These are phyloP conservation scores for Blastobotrys arbuscula DNA, from an alignment of 1,139 yeast genomes.

Conservation along the genomic window DNA sequence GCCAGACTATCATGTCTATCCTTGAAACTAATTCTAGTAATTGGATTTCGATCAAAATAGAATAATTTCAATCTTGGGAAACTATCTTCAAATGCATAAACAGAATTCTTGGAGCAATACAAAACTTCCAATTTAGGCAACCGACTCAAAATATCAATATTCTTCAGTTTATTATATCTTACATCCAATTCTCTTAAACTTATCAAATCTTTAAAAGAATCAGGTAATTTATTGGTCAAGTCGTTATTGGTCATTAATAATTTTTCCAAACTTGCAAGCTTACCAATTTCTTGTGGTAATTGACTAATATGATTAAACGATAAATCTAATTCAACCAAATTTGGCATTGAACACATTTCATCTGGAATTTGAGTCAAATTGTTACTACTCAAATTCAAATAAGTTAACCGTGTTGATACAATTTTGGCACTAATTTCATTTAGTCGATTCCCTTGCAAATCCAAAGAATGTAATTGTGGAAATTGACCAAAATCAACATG, in stretches of 20 bases:
- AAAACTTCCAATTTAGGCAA: constrained; percentile 67
- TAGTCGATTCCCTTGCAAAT: constrained; percentile 67
- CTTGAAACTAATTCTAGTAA: constrained; percentile 66
- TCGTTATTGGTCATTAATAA: constrained; percentile 72
- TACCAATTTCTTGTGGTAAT: constrained; percentile 60
- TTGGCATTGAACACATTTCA: constrained; percentile 55
- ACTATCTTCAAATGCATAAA: constrained; percentile 60
- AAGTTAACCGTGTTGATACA: constrained; percentile 50
- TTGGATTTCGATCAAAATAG: constrained; percentile 68
- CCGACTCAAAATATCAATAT: constrained; percentile 57
- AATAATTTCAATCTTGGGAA: constrained; percentile 32
- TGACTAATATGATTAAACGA: constrained; percentile 68
- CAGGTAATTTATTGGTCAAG: constrained; percentile 53
- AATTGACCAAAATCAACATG: constrained; percentile 30
- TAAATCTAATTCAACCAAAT: constrained; percentile 64
- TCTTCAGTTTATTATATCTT: constrained; percentile 63
- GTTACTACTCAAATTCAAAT: constrained; percentile 76
- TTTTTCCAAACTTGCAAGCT: constrained; percentile 54
- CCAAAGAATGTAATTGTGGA: constrained; percentile 27
- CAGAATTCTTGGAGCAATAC: constrained; percentile 70
- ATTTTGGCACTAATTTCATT: constrained; percentile 59
- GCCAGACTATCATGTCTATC: constrained; percentile 57
- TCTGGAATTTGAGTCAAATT: constrained; percentile 65
- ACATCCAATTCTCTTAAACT: constrained; percentile 72
- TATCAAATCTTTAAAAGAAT: constrained; percentile 45